These are phyloP conservation scores for Epichloe hybrida DNA, from an alignment of 2,329 filamentous ascomycete species.

Conservation along the genomic window DNA sequence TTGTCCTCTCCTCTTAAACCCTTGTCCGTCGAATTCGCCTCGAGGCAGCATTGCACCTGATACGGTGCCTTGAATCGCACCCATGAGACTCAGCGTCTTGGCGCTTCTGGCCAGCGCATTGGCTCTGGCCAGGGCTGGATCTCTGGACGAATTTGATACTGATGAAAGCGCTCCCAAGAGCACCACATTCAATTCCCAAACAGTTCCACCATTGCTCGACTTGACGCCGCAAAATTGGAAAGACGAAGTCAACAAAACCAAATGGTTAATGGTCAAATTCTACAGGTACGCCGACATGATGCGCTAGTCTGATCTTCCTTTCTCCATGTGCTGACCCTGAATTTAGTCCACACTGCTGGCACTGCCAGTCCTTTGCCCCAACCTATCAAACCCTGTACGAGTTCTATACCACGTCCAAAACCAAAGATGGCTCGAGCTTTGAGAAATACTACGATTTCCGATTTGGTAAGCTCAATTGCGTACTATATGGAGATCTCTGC, in stretches of 20 bases:
- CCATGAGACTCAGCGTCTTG: constrained; percentile 23
- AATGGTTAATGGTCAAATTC: constrained; percentile 47
- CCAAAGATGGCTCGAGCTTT: constrained; percentile 49
- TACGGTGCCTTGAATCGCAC: constrained; percentile 6
- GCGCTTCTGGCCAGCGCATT: constrained; percentile 33
- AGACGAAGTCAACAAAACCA: constrained; percentile 37
- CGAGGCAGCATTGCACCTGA: background rate
- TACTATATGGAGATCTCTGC: constrained; percentile 72
- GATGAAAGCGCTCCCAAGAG: constrained; percentile 17
- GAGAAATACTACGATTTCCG: constrained; percentile 77
- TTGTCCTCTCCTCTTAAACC: background rate
- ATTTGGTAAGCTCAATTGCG: constrained; percentile 76
- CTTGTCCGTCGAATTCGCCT: background rate
- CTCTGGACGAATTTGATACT: constrained; percentile 21
- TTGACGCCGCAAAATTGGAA: constrained; percentile 45
- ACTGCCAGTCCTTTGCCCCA: constrained; percentile 70
- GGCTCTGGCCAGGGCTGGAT: constrained; percentile 18
- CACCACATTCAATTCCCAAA: constrained; percentile 53
- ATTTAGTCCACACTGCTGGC: constrained; percentile 45
- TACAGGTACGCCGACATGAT: constrained; percentile 42
- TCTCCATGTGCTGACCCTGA: constrained; percentile 13
- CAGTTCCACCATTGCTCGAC: constrained; percentile 51
- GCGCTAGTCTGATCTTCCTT: background rate
- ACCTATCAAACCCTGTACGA: constrained; percentile 89
- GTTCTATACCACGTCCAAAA: constrained; percentile 81